These are phyloP conservation scores for Extremus antarcticus DNA, from an alignment of 495 filamentous ascomycete species.

Conservation along the genomic window DNA sequence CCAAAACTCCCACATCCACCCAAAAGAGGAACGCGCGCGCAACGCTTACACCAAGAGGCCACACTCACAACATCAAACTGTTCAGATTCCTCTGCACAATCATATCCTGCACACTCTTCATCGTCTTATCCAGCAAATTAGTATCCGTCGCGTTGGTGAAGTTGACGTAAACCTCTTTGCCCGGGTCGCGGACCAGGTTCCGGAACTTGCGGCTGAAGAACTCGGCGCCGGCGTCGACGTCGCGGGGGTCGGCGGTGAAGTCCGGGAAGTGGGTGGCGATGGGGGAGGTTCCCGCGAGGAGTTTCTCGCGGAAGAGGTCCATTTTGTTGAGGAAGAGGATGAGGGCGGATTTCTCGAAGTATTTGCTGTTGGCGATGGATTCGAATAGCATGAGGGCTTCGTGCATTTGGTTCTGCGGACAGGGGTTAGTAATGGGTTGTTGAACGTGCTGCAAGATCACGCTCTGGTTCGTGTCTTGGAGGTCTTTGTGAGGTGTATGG, in stretches of 20 bases:
- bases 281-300: constrained; percentile 51
- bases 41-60: neutral
- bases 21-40: neutral
- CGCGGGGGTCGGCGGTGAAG: constrained; percentile 54
- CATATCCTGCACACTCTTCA: constrained; percentile 97
- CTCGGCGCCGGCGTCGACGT: constrained; percentile 54
- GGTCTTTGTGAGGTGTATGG: neutral
- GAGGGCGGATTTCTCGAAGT: constrained; percentile 92
- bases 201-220: constrained; percentile 89
- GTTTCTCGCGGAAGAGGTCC: constrained; percentile 90
- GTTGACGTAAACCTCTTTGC: constrained; percentile 82
- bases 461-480: too few species aligned
- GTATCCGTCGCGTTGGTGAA: constrained; percentile 94
- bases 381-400: constrained; percentile 98
- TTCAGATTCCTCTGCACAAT: constrained; percentile 97
- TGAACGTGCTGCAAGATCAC: too few species aligned
- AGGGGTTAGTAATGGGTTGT: neutral
- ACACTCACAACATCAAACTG: constrained; percentile 74
- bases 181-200: constrained; percentile 70
- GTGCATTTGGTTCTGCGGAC: constrained; percentile 91
- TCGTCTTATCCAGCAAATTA: constrained; percentile 93
- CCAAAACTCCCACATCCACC: too few species aligned
- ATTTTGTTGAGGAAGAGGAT: constrained; percentile 99
- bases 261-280: constrained; percentile 91
- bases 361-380: constrained; percentile 91